Conservation (phyloP, 306 rosid genomes). For the Cicer yamashitae region DNA sequence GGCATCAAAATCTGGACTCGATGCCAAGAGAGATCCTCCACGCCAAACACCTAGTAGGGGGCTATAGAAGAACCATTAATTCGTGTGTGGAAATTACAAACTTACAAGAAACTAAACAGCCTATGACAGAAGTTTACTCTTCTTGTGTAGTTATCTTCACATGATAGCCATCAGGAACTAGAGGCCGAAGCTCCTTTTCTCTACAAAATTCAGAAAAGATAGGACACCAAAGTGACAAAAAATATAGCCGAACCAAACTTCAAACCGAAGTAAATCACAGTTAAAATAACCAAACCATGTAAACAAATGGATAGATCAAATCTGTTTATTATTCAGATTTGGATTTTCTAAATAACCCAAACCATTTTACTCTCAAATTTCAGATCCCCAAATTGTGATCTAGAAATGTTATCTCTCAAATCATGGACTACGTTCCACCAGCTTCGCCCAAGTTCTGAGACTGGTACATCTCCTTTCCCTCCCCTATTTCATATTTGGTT, state of each 20-base stretch:
- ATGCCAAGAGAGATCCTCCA: conserved; percentile 89
- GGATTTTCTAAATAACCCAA: conserved; percentile 4
- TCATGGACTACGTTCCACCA: not conserved
- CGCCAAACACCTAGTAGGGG: conserved; percentile 91
- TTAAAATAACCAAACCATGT: conserved; percentile 4
- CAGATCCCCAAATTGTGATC: not conserved
- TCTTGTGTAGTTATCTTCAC: conserved; percentile 86
- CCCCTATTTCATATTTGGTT: not conserved
- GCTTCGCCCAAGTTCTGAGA: not conserved
- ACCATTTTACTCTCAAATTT: not conserved
- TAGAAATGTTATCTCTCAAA: not conserved
- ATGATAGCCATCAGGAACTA: conserved; percentile 83
- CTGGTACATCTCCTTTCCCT: not conserved
- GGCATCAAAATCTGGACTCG: conserved; percentile 89
- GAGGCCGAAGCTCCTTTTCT: conserved; percentile 92
- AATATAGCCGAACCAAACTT: conserved; percentile 1
- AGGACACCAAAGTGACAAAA: conserved; percentile 8
- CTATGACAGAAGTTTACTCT: conserved; percentile 62
- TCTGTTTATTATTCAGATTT: not conserved
- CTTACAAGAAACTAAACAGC: conserved; percentile 14
- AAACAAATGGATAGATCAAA: not conserved
- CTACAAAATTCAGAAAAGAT: conserved; percentile 47
- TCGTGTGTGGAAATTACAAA: conserved; percentile 19
- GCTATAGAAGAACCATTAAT: conserved; percentile 54
- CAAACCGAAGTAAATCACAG: conserved; percentile 11